A percentile compares a stretch with the other conserved stretches of the same genome.
These are phyloP conservation scores for Boletus sp. DNA, from an alignment of 768 basidiomycete genomes.

Conservation along the genomic window DNA sequence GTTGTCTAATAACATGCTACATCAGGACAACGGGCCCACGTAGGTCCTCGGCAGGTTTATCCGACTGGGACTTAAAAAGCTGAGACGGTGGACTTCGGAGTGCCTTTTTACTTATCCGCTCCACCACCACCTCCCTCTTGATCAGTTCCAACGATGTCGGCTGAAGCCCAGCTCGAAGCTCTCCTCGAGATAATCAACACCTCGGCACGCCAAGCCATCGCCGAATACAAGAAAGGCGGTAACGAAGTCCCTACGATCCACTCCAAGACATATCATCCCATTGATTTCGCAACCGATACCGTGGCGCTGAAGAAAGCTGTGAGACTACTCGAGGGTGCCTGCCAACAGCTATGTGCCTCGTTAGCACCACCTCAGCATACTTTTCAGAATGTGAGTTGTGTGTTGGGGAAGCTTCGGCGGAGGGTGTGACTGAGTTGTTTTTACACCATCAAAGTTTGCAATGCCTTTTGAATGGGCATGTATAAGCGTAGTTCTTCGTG, in stretches of 20 bases:
- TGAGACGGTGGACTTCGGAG: not conserved
- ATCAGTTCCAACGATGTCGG: conserved; percentile 13
- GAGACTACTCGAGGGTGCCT: conserved; percentile 26
- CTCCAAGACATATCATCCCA: conserved; percentile 20
- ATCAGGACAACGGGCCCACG: not conserved
- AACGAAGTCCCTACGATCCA: conserved; percentile 25
- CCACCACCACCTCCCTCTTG: not conserved
- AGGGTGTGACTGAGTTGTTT: not conserved
- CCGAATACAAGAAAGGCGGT: conserved; percentile 24
- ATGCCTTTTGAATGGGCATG: conserved; percentile 28
- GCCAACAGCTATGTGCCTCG: conserved; percentile 26
- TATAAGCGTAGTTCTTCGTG: conserved; percentile 20
- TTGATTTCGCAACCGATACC: conserved; percentile 19
- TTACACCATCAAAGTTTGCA: conserved; percentile 6
- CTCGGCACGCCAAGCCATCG: conserved; percentile 25
- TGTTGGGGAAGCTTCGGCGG: not conserved
- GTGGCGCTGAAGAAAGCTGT: conserved; percentile 25
- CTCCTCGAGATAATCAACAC: conserved; percentile 32
- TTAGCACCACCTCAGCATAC: conserved; percentile 30
- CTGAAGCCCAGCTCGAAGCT: conserved; percentile 27
- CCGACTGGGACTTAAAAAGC: conserved; percentile 4
- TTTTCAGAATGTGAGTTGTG: conserved; percentile 20
- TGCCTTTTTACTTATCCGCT: not conserved
- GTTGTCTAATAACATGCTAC: not conserved
- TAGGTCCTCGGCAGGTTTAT: not conserved